These are phyloP conservation scores for Trichoderma brevicompactum DNA, from an alignment of 2,329 filamentous ascomycete genomes.

Conservation along the genomic window DNA sequence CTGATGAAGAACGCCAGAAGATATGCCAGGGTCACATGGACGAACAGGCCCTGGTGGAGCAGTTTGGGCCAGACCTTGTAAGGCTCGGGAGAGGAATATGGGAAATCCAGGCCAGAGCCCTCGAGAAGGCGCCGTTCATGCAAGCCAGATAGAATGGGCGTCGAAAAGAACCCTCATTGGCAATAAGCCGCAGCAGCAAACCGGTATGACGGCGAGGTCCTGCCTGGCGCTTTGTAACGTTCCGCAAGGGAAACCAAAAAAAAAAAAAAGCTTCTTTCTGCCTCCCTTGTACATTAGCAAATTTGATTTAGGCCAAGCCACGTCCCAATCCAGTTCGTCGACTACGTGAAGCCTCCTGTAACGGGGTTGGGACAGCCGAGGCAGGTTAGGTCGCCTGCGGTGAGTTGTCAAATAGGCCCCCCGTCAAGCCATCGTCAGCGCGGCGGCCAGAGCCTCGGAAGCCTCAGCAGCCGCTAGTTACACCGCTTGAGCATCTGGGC, in stretches of 20 bases:
- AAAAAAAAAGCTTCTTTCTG: constrained; percentile 10
- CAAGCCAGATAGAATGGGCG: constrained; percentile 17
- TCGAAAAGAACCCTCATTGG: background rate
- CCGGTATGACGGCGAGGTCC: background rate
- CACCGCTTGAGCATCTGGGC: constrained; percentile 24
- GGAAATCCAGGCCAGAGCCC: constrained; percentile 42
- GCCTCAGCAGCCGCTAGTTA: constrained; percentile 24
- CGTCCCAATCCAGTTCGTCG: constrained; percentile 21
- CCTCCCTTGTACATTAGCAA: constrained; percentile 8
- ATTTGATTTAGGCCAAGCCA: constrained; percentile 15
- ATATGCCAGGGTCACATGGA: constrained; percentile 18
- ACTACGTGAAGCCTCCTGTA: constrained; percentile 1
- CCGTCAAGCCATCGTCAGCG: constrained; percentile 17
- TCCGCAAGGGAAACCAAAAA: background rate
- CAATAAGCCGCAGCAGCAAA: background rate
- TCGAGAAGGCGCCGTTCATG: constrained; percentile 39
- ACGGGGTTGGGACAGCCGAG: constrained; percentile 12
- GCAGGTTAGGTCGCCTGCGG: constrained; percentile 19
- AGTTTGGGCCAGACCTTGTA: constrained; percentile 44
- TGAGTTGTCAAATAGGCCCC: constrained; percentile 25
- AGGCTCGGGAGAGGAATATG: constrained; percentile 41
- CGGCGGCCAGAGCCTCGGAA: constrained; percentile 23
- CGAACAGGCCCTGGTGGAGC: constrained; percentile 37
- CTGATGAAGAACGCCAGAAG: constrained; percentile 34
- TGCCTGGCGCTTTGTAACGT: background rate